phyloP scores from a whole-genome alignment of 2,329 filamentous ascomycete genomes.

The Nemania sp. region DNA sequence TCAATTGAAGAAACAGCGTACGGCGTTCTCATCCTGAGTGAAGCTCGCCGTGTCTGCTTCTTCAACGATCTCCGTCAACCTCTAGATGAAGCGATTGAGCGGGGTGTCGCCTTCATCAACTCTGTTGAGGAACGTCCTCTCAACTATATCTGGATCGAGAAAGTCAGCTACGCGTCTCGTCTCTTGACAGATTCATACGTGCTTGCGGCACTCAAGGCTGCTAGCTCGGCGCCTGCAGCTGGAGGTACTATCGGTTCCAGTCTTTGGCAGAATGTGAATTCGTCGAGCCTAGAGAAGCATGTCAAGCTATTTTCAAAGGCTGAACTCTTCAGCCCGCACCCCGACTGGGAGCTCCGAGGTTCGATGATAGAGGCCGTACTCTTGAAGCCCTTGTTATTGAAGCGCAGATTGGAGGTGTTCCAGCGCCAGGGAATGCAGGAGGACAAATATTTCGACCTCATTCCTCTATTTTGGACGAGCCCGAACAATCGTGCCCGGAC shows the following conservation, averaged over 20 bases:
- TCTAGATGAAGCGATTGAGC: constrained; percentile 23
- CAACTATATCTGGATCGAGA: constrained; percentile 34
- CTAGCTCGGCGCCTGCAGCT: constrained; percentile 4
- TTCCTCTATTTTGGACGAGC: constrained; percentile 32
- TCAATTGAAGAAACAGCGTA: constrained; percentile 31
- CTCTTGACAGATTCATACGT: constrained; percentile 30
- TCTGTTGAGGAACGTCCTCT: constrained; percentile 19
- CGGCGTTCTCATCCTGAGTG: constrained; percentile 27
- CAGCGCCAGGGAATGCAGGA: constrained; percentile 30
- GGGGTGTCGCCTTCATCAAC: constrained; percentile 24
- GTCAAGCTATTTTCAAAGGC: constrained; percentile 28
- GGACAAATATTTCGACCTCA: constrained; percentile 34
- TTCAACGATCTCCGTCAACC: constrained; percentile 27
- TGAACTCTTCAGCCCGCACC: constrained; percentile 22
- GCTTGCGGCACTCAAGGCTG: constrained; percentile 26
- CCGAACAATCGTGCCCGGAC: constrained; percentile 28
- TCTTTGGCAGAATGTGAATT: constrained; percentile 19
- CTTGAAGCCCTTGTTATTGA: constrained; percentile 25
- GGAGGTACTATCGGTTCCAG: constrained; percentile 21
- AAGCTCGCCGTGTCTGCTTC: constrained; percentile 27
- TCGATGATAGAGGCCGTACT: constrained; percentile 29
- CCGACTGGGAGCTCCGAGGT: constrained; percentile 29
- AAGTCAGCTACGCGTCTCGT: constrained; percentile 31
- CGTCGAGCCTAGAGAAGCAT: constrained; percentile 19
- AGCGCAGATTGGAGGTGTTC: constrained; percentile 27